Evolutionary conservation across 805 yeast genomes (phyloP).

Genomic region (Wickerhamomyces ciferrii): DNA sequence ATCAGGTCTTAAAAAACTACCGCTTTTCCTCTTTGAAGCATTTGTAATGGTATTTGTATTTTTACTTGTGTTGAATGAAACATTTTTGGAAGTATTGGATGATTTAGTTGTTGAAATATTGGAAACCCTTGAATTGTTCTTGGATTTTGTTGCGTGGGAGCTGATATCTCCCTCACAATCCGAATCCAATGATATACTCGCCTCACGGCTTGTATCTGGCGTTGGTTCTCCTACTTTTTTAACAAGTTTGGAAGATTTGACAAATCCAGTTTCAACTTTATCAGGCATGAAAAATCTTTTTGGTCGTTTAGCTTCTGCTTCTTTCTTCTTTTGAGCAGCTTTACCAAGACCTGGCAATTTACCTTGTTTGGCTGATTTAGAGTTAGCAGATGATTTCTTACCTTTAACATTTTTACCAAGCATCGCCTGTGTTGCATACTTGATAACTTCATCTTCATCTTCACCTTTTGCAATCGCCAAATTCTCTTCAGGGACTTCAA

Average conservation of each 20-base stretch:
- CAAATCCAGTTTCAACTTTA: constrained; percentile 61
- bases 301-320: constrained; percentile 13
- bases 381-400: constrained; percentile 5
- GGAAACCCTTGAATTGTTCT: not conserved
- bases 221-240: constrained; percentile 17
- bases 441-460: constrained; percentile 64
- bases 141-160: not conserved
- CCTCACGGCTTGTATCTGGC: not conserved
- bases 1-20: not conserved
- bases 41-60: too few species aligned
- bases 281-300: constrained; percentile 72
- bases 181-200: constrained; percentile 7
- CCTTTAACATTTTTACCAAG: constrained; percentile 26
- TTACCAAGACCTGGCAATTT: constrained; percentile 9
- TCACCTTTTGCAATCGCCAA: constrained; percentile 44
- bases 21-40: too few species aligned
- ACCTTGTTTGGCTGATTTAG: constrained; percentile 10
- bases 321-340: constrained; percentile 2
- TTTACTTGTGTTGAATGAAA: too few species aligned
- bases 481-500: constrained; percentile 72
- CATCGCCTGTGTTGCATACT: constrained; percentile 63
- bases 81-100: not conserved
- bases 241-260: constrained; percentile 44
- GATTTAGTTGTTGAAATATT: not conserved
- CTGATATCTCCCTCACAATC: not conserved